Percentiles rank a stretch among this genome's conserved stretches.
Evolutionary conservation across 495 filamentous ascomycete species (phyloP).

Genomic region (Penicillium psychrofluorescens): DNA sequence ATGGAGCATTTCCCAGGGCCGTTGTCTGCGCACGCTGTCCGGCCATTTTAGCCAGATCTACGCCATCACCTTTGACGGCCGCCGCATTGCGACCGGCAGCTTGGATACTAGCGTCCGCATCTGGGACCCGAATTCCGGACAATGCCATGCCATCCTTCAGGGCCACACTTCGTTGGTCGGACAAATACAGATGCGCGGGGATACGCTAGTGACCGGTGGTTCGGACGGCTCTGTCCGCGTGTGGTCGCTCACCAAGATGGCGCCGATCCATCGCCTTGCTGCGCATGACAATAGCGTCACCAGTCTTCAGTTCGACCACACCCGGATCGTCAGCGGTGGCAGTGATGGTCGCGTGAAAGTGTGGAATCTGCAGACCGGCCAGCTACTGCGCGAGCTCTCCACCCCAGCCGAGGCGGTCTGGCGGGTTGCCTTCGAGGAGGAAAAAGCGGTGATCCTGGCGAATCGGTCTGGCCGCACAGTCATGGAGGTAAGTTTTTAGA

Average conservation of each 20-base stretch:
- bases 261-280: conserved; percentile 84
- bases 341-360: conserved; percentile 96
- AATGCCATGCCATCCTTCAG: conserved; percentile 87
- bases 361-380: conserved; percentile 89
- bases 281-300: conserved; percentile 99
- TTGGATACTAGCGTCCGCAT: conserved; percentile 94
- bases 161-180: conserved; percentile 95
- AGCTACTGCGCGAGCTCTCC: conserved; percentile 83
- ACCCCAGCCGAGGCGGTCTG: conserved; percentile 89
- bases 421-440: conserved; percentile 96
- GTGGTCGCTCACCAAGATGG: conserved; percentile 85
- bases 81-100: conserved; percentile 90
- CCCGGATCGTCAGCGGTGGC: conserved; percentile 87
- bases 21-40: conserved; percentile 80
- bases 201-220: conserved; percentile 91
- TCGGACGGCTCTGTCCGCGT: conserved; percentile 93
- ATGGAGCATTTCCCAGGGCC: conserved; percentile 92
- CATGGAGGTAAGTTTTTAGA: conserved; percentile 70
- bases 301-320: conserved; percentile 92
- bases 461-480: conserved; percentile 74
- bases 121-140: conserved; percentile 87
- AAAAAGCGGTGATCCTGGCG: conserved; percentile 95
- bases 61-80: conserved; percentile 93
- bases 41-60: conserved; percentile 99
- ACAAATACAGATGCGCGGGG: conserved; percentile 91